Evolutionary conservation across 352 stramenopile genomes (phyloP).

Genomic region (Phytopythium boreale): DNA sequence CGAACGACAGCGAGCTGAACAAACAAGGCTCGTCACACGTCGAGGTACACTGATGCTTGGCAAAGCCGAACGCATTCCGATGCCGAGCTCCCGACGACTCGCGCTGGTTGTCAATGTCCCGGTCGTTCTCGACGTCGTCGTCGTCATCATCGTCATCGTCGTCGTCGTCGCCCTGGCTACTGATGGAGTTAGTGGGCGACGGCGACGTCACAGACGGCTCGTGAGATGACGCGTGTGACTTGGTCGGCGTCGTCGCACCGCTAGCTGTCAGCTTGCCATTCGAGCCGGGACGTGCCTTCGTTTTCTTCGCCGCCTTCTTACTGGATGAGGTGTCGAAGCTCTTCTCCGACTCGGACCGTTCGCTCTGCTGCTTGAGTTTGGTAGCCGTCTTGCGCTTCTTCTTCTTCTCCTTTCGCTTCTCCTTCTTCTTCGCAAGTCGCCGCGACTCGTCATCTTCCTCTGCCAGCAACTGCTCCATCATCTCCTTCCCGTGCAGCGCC

Average conservation of each 20-base stretch:
- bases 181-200: conserved; percentile 41
- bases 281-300: conserved; percentile 15
- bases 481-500: conserved; percentile 79
- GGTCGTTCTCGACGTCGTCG: conserved; percentile 28
- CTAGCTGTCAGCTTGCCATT: conserved; percentile 18
- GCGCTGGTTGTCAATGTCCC: conserved; percentile 30
- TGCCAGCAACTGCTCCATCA: conserved; percentile 84
- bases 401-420: conserved; percentile 89
- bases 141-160: conserved; percentile 28
- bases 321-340: conserved; percentile 11
- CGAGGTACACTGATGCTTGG: conserved; percentile 47
- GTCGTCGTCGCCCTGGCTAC: conserved; percentile 38
- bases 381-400: conserved; percentile 83
- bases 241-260: conserved; percentile 20
- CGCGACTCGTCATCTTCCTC: conserved; percentile 82
- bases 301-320: conserved; percentile 11
- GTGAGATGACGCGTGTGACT: conserved; percentile 6
- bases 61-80: conserved; percentile 15
- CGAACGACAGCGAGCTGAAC: conserved; percentile 45
- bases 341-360: conserved; percentile 39
- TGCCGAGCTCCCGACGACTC: conserved; percentile 22
- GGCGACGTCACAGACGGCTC: conserved; percentile 28
- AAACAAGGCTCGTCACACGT: conserved; percentile 51
- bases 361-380: conserved; percentile 58
- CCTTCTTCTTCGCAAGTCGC: conserved; percentile 79